Evolutionary conservation across 2,329 filamentous ascomycete genomes (phyloP), one percentile per base, ranked within the genome.

Genomic region (Coleophoma eucalyptorum): DNA sequence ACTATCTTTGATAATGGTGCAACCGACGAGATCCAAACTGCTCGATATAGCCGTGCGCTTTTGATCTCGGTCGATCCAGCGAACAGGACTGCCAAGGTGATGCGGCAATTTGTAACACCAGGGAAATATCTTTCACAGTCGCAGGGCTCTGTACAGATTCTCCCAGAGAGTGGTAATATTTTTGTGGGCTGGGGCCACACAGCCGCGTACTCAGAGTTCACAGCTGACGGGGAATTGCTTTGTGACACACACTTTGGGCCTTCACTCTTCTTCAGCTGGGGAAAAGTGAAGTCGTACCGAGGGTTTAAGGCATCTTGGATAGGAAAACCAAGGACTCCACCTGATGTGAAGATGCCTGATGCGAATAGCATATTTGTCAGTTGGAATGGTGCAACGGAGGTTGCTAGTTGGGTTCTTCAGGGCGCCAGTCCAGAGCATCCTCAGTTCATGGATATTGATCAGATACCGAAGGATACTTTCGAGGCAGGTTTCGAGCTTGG

Each of bases 371-470:
- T 41, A n/a, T 81, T 76, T 61, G 75, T 79, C 1, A 79, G 74
- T 7, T 77, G 74, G 74, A 77, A 77, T 50, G 74, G 74, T 3
- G 73, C 74, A 44, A 76, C 72, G 0, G 69, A 72, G 56, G 73
- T 71, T 0, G 60, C 54, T 2, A 31, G 50, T 4, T 77, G 79
- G 79, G 19, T 26, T 12, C 42, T 44, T 15, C 42, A 44, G 15
- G 32, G 44, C 18, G 31, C 40, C 5, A 16, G 35, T 34, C 18
- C 21, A 18, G 21, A 42, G 33, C 21, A 43, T 10, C 19, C 19
- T 32, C 26, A 33, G 21, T 51, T 42, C 20, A 19, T 31, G 6
- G 35, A 42, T 26, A 31, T 48, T 42, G 16, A 34, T 19, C 16
- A 15, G n/a, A 10, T 47, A 33, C 33, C 16, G 16, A 35, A 43